Conservation (phyloP, 2,329 filamentous ascomycete species). For the Rutstroemia sp. region DNA sequence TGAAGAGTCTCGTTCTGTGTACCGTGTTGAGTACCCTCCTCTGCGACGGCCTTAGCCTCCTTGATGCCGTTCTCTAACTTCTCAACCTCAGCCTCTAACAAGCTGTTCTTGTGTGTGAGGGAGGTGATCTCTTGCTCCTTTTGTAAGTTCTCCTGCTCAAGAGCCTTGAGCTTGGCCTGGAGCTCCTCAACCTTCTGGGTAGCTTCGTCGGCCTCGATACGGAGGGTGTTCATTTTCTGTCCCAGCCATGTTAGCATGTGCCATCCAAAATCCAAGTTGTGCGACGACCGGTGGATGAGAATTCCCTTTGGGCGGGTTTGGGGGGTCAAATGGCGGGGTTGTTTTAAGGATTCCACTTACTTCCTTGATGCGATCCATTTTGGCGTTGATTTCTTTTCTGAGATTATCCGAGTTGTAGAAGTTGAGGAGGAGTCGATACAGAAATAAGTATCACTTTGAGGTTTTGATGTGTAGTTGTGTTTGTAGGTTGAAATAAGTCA, state of each 20-base stretch:
- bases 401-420: background rate
- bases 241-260: constrained; percentile 6
- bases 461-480: too few species aligned
- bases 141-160: constrained; percentile 90
- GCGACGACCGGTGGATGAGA: background rate
- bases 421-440: constrained; percentile 4
- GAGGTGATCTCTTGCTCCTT: constrained; percentile 99
- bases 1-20: constrained; percentile 88
- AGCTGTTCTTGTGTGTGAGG: constrained; percentile 86
- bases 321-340: constrained; percentile 26
- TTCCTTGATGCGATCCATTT: constrained; percentile 87
- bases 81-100: constrained; percentile 86
- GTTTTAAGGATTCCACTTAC: constrained; percentile 44
- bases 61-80: constrained; percentile 80
- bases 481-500: background rate
- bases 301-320: background rate
- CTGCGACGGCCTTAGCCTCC: constrained; percentile 80
- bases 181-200: constrained; percentile 78
- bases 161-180: constrained; percentile 73
- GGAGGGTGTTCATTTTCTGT: constrained; percentile 92
- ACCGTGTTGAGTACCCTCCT: constrained; percentile 73
- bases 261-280: background rate
- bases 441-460: background rate
- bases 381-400: constrained; percentile 26
- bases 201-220: constrained; percentile 85